Evolutionary conservation across 257 asterid genomes (phyloP).

Genomic region (Penstemon eatonii): DNA sequence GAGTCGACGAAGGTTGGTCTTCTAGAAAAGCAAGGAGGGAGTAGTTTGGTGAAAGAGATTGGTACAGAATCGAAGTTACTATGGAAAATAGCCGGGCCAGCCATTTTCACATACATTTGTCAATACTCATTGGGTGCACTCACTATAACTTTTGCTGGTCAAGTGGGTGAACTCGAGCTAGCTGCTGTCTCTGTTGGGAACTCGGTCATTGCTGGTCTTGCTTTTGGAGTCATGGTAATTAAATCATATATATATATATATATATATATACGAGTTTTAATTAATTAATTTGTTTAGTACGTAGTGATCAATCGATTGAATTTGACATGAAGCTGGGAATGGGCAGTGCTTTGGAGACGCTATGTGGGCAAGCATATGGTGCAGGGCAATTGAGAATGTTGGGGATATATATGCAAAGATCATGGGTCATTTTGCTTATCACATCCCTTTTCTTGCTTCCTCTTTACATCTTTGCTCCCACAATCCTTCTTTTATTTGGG

Average conservation of each 20-base stretch:
- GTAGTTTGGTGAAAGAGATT: slow-evolving; percentile 30
- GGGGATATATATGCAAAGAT: slow-evolving; percentile 79
- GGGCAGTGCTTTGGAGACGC: slow-evolving; percentile 82
- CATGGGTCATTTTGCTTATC: slow-evolving; percentile 65
- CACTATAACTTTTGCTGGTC: slow-evolving; percentile 64
- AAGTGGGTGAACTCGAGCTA: slow-evolving; percentile 62
- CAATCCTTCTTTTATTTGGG: slow-evolving; percentile 59
- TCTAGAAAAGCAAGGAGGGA: slow-evolving; percentile 32
- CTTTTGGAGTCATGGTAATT: slow-evolving; percentile 76
- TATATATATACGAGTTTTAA: no score
- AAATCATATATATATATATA: no score
- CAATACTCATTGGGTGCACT: slow-evolving; percentile 76
- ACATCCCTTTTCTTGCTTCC: slow-evolving; percentile 55
- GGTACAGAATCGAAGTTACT: slow-evolving; percentile 57
- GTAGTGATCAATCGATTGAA: no score
- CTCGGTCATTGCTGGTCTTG: slow-evolving; percentile 74
- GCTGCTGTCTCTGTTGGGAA: slow-evolving; percentile 80
- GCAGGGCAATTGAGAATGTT: slow-evolving; percentile 72
- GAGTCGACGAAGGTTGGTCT: slow-evolving; percentile 22
- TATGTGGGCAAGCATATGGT: slow-evolving; percentile 84
- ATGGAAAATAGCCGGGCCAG: slow-evolving; percentile 73
- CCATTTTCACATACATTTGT: slow-evolving; percentile 59
- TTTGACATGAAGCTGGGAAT: slow-evolving; percentile 59
- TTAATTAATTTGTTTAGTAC: no score
- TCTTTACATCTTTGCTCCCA: slow-evolving; percentile 58